These are phyloP conservation scores for Fusarium sp. DNA, from an alignment of 2,329 filamentous ascomycete genomes.

Conservation along the genomic window DNA sequence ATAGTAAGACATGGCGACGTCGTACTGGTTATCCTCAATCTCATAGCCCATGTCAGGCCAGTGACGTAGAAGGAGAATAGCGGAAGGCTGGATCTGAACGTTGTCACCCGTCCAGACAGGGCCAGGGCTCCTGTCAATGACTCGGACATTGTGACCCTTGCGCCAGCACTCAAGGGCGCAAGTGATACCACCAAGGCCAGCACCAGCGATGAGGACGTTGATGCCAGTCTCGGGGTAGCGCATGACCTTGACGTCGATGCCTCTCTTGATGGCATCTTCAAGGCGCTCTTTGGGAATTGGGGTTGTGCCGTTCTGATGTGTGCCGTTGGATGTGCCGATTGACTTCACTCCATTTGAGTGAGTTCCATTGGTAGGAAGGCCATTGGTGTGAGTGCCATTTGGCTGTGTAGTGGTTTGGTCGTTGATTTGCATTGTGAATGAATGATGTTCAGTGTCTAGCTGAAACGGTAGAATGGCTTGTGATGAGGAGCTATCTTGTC, in stretches of 20 bases:
- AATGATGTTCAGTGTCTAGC: neutral
- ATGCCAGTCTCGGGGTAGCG: conserved; percentile 29
- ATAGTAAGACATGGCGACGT: conserved; percentile 34
- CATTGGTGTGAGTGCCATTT: neutral
- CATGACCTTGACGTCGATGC: conserved; percentile 22
- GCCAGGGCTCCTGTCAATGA: conserved; percentile 19
- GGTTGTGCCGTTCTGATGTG: neutral
- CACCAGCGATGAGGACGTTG: conserved; percentile 23
- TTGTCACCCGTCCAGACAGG: conserved; percentile 32
- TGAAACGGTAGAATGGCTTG: neutral
- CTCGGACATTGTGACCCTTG: conserved; percentile 29
- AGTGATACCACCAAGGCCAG: conserved; percentile 12
- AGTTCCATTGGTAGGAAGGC: neutral
- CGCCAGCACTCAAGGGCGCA: conserved; percentile 34
- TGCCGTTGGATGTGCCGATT: neutral
- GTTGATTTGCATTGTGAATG: neutral
- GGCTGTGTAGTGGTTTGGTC: neutral
- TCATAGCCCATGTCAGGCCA: conserved; percentile 36
- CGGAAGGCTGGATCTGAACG: conserved; percentile 29
- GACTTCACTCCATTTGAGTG: neutral
- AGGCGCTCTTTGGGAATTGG: neutral
- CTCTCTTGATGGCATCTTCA: conserved; percentile 4
- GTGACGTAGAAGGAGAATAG: conserved; percentile 22
- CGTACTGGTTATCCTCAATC: conserved; percentile 30
- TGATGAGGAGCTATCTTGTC: neutral